Base-by-base conservation (phyloP, 495 filamentous ascomycete genomes). In the Podospora sp. region DNA sequence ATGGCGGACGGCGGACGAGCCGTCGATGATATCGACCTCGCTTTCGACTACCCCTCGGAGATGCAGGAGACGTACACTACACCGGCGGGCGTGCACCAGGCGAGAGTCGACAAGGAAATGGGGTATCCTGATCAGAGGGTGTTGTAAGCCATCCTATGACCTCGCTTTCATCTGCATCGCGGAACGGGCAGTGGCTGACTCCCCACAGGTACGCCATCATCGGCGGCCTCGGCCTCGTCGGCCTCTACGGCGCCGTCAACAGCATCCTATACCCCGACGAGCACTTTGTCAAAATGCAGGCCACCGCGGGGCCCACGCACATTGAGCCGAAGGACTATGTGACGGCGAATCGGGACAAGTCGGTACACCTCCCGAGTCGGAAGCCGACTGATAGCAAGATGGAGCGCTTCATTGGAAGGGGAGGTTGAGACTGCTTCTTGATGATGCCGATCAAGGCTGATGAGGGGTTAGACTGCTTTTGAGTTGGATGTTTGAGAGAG, bases 11-110 rank as follows among this genome's bases (percentile, higher is more conserved):
- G 35, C 25, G 58, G 63, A 21, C 60, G 55, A 29, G 62, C 56
- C 29, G 63, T 64, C 65, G 33, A 72, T 63, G 25, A 69, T 50
- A 75, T 75, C 24, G 73, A 75, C 26, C 51, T 73, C 12, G 73
- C 69, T 36, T 72, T 74, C 22, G 72, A 75, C 65, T 75, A 74
- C 26, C 73, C 73, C 2, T 64, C 72, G 35, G 68, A 68, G 26
- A 52, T 50, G 35, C 72, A 75, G 21, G 53, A 57, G 29, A 55
- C 24, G 51, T 69, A 66, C n/a, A 62, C 63, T n/a, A 66, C 57
- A 1, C 51, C 63, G 20, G 55, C 60, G 2, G 66, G 55, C 26
- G 18, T n/a, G 2, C 52, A 65, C 0, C 63, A 50, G 12, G 33
- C 21, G 6, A 20, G 66, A 26, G 5, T 68, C 6, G 55, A 62